A percentile compares a stretch with the other conserved stretches of the same genome.
Evolutionary conservation across 2,329 filamentous ascomycete genomes (phyloP).

Genomic region (Alternaria brassicicola): DNA sequence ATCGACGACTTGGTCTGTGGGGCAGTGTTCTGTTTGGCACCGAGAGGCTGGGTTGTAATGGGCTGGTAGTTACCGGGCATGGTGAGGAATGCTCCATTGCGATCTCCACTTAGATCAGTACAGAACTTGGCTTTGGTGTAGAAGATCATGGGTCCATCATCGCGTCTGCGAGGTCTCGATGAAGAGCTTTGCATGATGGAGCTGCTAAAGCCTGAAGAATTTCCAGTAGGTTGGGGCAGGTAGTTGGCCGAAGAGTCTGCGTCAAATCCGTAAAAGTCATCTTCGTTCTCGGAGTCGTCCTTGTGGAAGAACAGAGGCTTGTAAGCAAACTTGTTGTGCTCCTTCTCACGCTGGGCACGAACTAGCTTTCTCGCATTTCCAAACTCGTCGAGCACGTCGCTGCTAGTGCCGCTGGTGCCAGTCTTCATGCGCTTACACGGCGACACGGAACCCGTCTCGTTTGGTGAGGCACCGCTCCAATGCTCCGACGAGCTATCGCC

Average conservation of each 20-base stretch:
- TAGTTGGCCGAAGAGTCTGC: conserved; percentile 36
- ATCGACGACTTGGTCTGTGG: conserved; percentile 6
- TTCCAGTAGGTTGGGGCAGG: conserved; percentile 35
- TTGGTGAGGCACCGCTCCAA: conserved; percentile 56
- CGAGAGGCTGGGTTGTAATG: conserved; percentile 43
- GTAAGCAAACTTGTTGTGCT: conserved; percentile 50
- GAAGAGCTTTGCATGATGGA: conserved; percentile 54
- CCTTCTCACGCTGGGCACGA: conserved; percentile 27
- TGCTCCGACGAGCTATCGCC: conserved; percentile 61
- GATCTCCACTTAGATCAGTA: conserved; percentile 76
- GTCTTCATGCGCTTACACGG: conserved; percentile 38
- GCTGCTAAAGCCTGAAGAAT: conserved; percentile 54
- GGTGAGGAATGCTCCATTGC: conserved; percentile 23
- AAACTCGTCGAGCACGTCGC: conserved; percentile 22
- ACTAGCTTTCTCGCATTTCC: conserved; percentile 28
- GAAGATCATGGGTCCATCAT: conserved; percentile 80
- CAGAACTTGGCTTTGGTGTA: conserved; percentile 82
- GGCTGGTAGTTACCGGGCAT: conserved; percentile 37
- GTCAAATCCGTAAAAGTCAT: conserved; percentile 44
- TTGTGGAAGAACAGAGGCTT: conserved; percentile 57
- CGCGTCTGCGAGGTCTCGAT: conserved; percentile 58
- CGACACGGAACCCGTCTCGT: conserved; percentile 48
- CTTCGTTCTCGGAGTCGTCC: conserved; percentile 50
- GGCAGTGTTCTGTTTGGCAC: conserved; percentile 12
- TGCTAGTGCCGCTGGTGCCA: conserved; percentile 27